A percentile compares a stretch with the other conserved stretches of the same genome.
These are phyloP conservation scores for Blastomyces emzantsi DNA, from an alignment of 2,329 filamentous ascomycete genomes.

Conservation along the genomic window DNA sequence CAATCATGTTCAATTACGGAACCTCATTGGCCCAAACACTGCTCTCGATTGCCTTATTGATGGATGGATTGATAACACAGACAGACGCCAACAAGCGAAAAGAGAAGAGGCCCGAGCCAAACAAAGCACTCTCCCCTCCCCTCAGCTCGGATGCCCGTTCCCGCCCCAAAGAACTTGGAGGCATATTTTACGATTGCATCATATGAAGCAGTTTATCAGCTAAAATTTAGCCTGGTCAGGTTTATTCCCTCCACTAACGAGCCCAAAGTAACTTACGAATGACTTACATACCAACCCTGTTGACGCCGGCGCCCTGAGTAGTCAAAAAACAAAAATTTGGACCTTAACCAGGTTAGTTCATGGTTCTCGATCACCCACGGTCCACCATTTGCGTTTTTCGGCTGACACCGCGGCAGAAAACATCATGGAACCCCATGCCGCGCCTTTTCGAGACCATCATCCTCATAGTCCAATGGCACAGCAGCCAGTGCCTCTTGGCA, in stretches of 20 bases:
- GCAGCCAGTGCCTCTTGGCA: not conserved
- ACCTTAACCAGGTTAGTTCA: not conserved
- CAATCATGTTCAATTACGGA: not conserved
- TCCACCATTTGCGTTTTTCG: not conserved
- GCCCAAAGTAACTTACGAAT: not conserved
- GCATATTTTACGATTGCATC: not conserved
- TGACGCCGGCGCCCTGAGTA: not conserved
- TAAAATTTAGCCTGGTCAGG: too few relatives aligned
- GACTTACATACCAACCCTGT: not conserved
- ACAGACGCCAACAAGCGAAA: conserved; percentile 2
- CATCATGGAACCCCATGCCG: not conserved
- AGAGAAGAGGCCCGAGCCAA: not conserved
- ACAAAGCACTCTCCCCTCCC: not conserved
- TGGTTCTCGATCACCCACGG: not conserved
- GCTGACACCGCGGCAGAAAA: not conserved
- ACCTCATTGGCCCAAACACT: not conserved
- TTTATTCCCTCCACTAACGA: too few relatives aligned
- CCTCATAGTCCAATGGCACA: not conserved
- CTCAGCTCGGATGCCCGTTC: not conserved
- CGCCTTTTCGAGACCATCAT: not conserved
- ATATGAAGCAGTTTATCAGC: too few relatives aligned
- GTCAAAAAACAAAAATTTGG: not conserved
- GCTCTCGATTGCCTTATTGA: not conserved
- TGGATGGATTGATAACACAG: not conserved
- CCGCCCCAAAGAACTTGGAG: not conserved